phyloP scores from a whole-genome alignment of 2,329 filamentous ascomycete species.

The Truncatella angustata region DNA sequence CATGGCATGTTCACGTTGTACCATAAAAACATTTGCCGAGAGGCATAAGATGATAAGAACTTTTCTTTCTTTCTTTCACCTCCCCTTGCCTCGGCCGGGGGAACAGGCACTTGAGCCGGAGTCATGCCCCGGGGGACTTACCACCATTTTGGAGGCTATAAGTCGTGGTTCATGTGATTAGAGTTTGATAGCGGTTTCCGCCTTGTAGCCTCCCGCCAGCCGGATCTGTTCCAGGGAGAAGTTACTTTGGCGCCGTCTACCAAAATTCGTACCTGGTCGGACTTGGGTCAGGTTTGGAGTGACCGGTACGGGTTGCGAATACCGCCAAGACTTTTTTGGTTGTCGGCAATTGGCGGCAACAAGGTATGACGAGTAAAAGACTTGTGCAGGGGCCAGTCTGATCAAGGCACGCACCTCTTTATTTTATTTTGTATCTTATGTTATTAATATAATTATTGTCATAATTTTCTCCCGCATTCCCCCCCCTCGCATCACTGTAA shows the following conservation, averaged over 20 bases:
- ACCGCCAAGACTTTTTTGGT: background rate
- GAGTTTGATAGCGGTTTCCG: background rate
- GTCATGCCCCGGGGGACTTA: background rate
- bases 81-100: background rate
- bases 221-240: background rate
- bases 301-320: background rate
- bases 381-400: no score
- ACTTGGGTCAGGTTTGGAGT: background rate
- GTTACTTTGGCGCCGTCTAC: conserved; percentile 1
- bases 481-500: no score
- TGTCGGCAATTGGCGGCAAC: conserved; percentile 5
- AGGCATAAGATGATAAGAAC: background rate
- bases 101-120: background rate
- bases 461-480: no score
- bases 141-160: background rate
- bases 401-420: no score
- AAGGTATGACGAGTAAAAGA: background rate
- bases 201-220: background rate
- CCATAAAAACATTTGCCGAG: background rate
- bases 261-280: background rate
- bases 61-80: no score
- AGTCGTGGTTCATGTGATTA: background rate
- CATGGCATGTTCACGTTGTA: background rate
- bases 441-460: no score
- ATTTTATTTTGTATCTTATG: no score